A percentile compares a stretch with the other conserved stretches of the same genome.
Evolutionary conservation across 2,329 filamentous ascomycete genomes (phyloP).

Genomic region (Aspergillus costaricaensis): DNA sequence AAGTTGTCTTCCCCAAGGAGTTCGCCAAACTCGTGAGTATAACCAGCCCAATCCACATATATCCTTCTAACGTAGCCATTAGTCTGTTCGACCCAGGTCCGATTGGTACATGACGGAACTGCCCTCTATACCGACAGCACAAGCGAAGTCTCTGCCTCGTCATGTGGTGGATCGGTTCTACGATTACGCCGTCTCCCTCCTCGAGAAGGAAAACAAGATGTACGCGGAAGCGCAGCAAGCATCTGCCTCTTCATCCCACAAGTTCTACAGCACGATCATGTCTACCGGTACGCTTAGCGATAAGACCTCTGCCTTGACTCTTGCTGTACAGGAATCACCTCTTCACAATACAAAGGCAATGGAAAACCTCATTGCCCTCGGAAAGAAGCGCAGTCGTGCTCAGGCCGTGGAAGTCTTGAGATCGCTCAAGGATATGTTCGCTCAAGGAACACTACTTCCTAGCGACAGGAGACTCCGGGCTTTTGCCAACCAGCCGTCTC

Average conservation of each 20-base stretch:
- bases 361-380: slow-evolving; percentile 77
- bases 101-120: slow-evolving; percentile 68
- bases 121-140: slow-evolving; percentile 53
- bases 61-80: slow-evolving; percentile 17
- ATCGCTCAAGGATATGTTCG: slow-evolving; percentile 90
- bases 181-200: slow-evolving; percentile 69
- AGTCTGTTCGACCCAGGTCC: slow-evolving; percentile 63
- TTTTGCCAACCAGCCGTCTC: slow-evolving; percentile 76
- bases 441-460: slow-evolving; percentile 82
- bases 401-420: slow-evolving; percentile 91
- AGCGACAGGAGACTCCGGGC: slow-evolving; percentile 75
- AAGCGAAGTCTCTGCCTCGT: slow-evolving; percentile 51
- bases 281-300: slow-evolving; percentile 92
- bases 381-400: slow-evolving; percentile 90
- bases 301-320: slow-evolving; percentile 91
- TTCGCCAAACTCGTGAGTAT: slow-evolving; percentile 38
- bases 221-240: slow-evolving; percentile 73
- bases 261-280: slow-evolving; percentile 97
- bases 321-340: slow-evolving; percentile 94
- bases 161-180: slow-evolving; percentile 59
- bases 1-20: slow-evolving; percentile 37
- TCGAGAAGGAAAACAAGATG: slow-evolving; percentile 74
- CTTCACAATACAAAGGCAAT: slow-evolving; percentile 89
- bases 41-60: neutral
- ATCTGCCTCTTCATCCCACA: slow-evolving; percentile 82